Evolutionary conservation across 2,329 filamentous ascomycete species (phyloP).

Genomic region (Xylariaceae sp.): DNA sequence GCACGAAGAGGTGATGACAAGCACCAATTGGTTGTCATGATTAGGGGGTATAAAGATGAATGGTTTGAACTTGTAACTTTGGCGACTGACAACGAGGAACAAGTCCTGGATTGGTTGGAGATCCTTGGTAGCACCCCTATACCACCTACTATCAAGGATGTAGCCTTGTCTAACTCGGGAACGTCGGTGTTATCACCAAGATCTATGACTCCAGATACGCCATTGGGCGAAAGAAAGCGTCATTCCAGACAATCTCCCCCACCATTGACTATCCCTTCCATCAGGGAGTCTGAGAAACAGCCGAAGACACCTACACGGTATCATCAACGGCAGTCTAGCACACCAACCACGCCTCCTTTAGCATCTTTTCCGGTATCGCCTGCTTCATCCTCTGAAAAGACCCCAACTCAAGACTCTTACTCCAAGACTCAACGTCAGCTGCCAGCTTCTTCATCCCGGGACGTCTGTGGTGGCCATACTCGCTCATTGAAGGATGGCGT

Average conservation of each 20-base stretch:
- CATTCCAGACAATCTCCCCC: constrained; percentile 28
- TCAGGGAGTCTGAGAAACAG: constrained; percentile 31
- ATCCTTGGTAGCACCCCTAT: constrained; percentile 67
- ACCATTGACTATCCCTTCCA: constrained; percentile 30
- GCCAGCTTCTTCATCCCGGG: constrained; percentile 21
- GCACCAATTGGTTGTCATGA: constrained; percentile 83
- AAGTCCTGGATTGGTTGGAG: constrained; percentile 84
- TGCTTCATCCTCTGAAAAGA: constrained; percentile 44
- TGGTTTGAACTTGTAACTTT: constrained; percentile 90
- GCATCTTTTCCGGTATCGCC: constrained; percentile 27
- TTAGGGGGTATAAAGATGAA: constrained; percentile 73
- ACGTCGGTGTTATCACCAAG: constrained; percentile 32
- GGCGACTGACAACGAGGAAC: constrained; percentile 74
- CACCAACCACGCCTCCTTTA: constrained; percentile 38
- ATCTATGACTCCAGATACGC: constrained; percentile 42
- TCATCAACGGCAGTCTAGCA: constrained; percentile 40
- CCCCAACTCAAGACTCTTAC: constrained; percentile 46
- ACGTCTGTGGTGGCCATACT: constrained; percentile 17
- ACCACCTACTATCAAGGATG: constrained; percentile 51
- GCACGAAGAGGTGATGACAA: constrained; percentile 75
- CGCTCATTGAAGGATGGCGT: constrained; percentile 45
- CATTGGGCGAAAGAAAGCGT: constrained; percentile 47
- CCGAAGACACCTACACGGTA: constrained; percentile 46
- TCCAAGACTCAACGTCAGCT: constrained; percentile 27
- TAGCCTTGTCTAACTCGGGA: constrained; percentile 37